Base-by-base conservation (phyloP, 2,329 filamentous ascomycete species). In the Penicillium corylophilum region DNA sequence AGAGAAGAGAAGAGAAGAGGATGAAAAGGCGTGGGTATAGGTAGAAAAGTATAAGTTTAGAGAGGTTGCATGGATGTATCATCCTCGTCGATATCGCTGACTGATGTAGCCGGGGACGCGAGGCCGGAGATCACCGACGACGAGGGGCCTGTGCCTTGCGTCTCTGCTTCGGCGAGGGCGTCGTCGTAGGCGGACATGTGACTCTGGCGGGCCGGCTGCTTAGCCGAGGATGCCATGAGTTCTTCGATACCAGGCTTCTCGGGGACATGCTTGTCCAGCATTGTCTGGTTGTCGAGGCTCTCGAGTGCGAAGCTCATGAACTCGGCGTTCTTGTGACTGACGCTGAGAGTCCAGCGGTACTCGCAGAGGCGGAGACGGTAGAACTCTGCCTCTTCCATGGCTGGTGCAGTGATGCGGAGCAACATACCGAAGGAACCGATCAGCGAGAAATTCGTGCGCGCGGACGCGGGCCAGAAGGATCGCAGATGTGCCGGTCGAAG, bases 371-470 rank as follows among this genome's bases (percentile, higher is more conserved):
- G 80, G 12, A 89, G 82, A 33, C 89, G 85, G 73, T 97, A 99
- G 80, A 95, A 97, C 28, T 94, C 90, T 0, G 89, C 90, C 71
- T 97, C 93, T 68, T 96, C 91, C 44, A 85, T 81, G 0, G 89
- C 90, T 0, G 90, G 90, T 0, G 89, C 89, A 0, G 92, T 96
- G 9, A 92, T 90, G 83, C 90, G 93, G 3, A 97, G 81, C 10
- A 97, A 78, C 13, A 89, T 89, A 3, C 92, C 93, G 69, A 97
- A 97, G 0, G 92, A 96, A 49, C 91, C 92, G 64, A 97, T 96
- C 10, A 97, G 80, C 0, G 93, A 92, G 73, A 97, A 96, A 72
- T 96, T 96, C 12, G 74, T 76, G 44, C 74, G 72, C 4, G 75
- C 71, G 0, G 73, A 70, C 5, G 73, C 74, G 23, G 75, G 75